phyloP scores from a whole-genome alignment of 169 alveolate species.

The Plasmodium knowlesi region DNA sequence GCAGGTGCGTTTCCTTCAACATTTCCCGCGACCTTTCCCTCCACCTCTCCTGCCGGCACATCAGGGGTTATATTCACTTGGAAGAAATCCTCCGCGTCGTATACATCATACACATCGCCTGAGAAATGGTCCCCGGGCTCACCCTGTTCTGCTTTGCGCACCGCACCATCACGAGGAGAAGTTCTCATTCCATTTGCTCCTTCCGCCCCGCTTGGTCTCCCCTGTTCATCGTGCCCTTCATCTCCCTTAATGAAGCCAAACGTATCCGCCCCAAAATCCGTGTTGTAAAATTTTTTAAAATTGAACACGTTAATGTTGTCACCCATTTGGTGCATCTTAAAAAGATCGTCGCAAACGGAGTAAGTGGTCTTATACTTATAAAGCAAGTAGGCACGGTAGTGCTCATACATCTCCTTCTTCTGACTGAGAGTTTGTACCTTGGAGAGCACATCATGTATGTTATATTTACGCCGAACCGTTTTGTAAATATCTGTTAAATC shows the following conservation, averaged over 20 bases:
- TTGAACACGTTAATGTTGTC: constrained; percentile 40
- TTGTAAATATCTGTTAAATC: constrained; percentile 46
- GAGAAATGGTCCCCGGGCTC: constrained; percentile 14
- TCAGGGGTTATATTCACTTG: not conserved
- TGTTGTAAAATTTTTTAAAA: constrained; percentile 51
- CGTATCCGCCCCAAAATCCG: constrained; percentile 27
- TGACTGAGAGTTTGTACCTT: constrained; percentile 47
- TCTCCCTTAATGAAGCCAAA: not conserved
- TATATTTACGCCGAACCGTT: constrained; percentile 63
- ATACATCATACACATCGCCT: not conserved
- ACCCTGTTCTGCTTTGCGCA: not conserved
- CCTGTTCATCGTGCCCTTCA: not conserved
- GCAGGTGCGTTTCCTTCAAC: not conserved
- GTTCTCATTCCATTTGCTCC: not conserved
- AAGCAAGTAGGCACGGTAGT: constrained; percentile 45
- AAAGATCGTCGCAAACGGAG: constrained; percentile 25
- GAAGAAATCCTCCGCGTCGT: not conserved
- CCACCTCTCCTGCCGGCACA: not conserved
- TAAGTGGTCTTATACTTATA: constrained; percentile 54
- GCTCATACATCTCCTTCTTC: constrained; percentile 55
- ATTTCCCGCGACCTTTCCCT: too few relatives aligned
- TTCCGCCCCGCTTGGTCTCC: not conserved
- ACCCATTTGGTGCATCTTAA: constrained; percentile 50
- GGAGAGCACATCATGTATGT: constrained; percentile 47
- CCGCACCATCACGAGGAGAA: not conserved